Evolutionary conservation across 1,284 basidiomycete species (phyloP), one percentile per base, ranked within the genome.

Genomic region (Filobasidium uniguttulatum): DNA sequence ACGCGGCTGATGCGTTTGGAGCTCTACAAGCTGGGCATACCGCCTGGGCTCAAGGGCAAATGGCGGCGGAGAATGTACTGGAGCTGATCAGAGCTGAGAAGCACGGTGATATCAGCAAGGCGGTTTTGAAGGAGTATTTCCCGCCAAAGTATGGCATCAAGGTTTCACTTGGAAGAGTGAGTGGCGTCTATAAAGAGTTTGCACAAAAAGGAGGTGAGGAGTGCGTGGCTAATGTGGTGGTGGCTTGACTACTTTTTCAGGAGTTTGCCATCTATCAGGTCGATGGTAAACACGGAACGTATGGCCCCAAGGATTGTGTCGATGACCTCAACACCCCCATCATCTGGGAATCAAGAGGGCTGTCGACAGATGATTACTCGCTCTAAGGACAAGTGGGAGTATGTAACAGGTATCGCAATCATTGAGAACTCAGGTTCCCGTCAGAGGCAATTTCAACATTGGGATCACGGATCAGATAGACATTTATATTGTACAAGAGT

Each of bases 101-200:
- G 22, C 54, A 56, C 46, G 41, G 31, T 30, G 54, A 58, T 43
- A 28, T n/a, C 19, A 28, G 17, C n/a, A 41, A 49, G 31, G 61
- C 58, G 8, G 62, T 67, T 38, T 60, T 86, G 28, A 77, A 80
- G 55, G 62, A 64, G 8, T 83, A 83, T 63, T 68, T 59, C 5
- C 75, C 76, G 14, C 72, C 73, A 8, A 60, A 70, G 12, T 80
- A 79, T 3, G 77, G 73, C 31, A 83, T 84, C 71, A 83, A 83
- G 65, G 72, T 85, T 9, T 78, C 81, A 0, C 72, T 85, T 23
- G 82, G 82, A 3, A 60, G 81, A 52, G 59, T 60, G 48, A 57
- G 57, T 61, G 19, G 14, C n/a, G n/a, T n/a, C n/a, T n/a, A n/a
- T n/a, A n/a, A n/a, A n/a, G n/a, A n/a, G n/a, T n/a, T n/a, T n/a